These are phyloP conservation scores for Teratosphaeriaceae sp. DNA, from an alignment of 2,329 filamentous ascomycete genomes.

Conservation along the genomic window DNA sequence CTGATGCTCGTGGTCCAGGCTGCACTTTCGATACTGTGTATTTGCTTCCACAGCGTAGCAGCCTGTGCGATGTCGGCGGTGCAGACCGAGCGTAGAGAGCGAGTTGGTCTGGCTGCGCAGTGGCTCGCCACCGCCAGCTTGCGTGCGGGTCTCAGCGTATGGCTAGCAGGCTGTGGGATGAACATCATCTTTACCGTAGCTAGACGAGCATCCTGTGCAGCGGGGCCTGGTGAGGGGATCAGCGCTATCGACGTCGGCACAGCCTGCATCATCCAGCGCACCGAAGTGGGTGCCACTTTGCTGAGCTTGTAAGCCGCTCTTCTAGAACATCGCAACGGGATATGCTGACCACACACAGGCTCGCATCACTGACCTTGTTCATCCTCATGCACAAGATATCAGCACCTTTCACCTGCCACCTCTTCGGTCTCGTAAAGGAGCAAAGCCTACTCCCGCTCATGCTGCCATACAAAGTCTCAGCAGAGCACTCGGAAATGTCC, in stretches of 20 bases:
- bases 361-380: slow-evolving; percentile 17
- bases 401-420: slow-evolving; percentile 18
- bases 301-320: slow-evolving; percentile 17
- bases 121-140: slow-evolving; percentile 14
- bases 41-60: slow-evolving; percentile 14
- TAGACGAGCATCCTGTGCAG: slow-evolving; percentile 16
- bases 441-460: slow-evolving; percentile 14
- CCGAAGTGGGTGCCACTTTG: slow-evolving; percentile 17
- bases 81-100: slow-evolving; percentile 10
- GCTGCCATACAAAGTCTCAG: slow-evolving; percentile 15
- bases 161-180: slow-evolving; percentile 20
- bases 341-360: slow-evolving; percentile 7
- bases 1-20: slow-evolving; percentile 10
- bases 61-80: slow-evolving; percentile 8
- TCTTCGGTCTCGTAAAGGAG: slow-evolving; percentile 19
- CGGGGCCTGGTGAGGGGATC: slow-evolving; percentile 1
- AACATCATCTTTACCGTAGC: slow-evolving; percentile 20
- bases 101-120: slow-evolving; percentile 1
- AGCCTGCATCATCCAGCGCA: slow-evolving; percentile 21
- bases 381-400: slow-evolving; percentile 19
- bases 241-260: slow-evolving; percentile 12
- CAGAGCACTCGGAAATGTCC: slow-evolving; percentile 22
- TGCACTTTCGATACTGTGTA: slow-evolving; percentile 15
- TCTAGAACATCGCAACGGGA: not conserved
- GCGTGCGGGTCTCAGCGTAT: slow-evolving; percentile 16